Evolutionary conservation across 768 basidiomycete species (phyloP).

Genomic region (Podaxis rugospora): DNA sequence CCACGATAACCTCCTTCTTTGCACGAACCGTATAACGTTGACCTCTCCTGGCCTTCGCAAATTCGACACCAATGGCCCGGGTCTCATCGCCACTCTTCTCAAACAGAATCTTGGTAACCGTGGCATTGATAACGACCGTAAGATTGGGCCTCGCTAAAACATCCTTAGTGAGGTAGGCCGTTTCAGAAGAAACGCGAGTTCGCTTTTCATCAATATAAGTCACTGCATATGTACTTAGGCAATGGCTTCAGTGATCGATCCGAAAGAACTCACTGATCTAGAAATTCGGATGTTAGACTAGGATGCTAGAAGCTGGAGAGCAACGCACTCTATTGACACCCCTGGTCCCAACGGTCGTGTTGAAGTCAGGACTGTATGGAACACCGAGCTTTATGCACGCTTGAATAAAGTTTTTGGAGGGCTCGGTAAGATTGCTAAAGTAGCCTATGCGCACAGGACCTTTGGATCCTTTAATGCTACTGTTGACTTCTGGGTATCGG

Average conservation of each 20-base stretch:
- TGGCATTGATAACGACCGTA: slow-evolving; percentile 46
- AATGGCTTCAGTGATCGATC: neutral
- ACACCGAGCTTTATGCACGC: slow-evolving; percentile 49
- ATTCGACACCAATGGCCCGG: slow-evolving; percentile 56
- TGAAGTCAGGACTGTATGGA: slow-evolving; percentile 51
- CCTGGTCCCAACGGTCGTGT: slow-evolving; percentile 45
- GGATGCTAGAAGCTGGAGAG: neutral
- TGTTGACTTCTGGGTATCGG: slow-evolving; percentile 42
- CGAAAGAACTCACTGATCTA: slow-evolving; percentile 26
- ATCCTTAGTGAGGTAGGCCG: slow-evolving; percentile 57
- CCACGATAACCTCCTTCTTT: slow-evolving; percentile 50
- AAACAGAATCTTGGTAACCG: slow-evolving; percentile 52
- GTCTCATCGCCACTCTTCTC: slow-evolving; percentile 26
- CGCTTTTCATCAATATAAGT: slow-evolving; percentile 53
- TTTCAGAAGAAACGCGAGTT: slow-evolving; percentile 52
- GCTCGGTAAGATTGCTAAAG: slow-evolving; percentile 33
- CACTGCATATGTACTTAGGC: slow-evolving; percentile 35
- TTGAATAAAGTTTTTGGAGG: slow-evolving; percentile 43
- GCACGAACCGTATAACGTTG: slow-evolving; percentile 36
- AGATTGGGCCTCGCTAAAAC: slow-evolving; percentile 60
- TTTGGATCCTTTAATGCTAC: slow-evolving; percentile 35
- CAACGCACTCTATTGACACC: slow-evolving; percentile 50
- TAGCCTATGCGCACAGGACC: slow-evolving; percentile 57
- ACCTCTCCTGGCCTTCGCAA: slow-evolving; percentile 30
- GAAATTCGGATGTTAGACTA: neutral